Conservation (phyloP, 106 monocot species). For the Dendrobium officinale region DNA sequence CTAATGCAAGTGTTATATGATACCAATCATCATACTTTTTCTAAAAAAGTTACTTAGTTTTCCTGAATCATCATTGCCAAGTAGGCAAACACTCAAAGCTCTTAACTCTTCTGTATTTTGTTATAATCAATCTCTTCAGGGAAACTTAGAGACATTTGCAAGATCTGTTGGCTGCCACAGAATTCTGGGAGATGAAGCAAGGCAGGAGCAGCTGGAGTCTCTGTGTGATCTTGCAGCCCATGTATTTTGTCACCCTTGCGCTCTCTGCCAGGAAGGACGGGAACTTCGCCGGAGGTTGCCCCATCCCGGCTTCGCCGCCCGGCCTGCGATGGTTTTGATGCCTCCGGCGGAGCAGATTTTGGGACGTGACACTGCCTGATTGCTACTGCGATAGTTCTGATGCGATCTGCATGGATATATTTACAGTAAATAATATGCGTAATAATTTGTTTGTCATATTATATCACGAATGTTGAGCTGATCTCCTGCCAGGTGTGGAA, state of each 20-base stretch:
- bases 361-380: constrained; percentile 20
- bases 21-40: too few species aligned
- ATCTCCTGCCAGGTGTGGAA: too few species aligned
- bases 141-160: constrained; percentile 48
- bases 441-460: too few species aligned
- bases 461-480: too few species aligned
- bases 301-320: constrained; percentile 56
- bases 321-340: constrained; percentile 34
- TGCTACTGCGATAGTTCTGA: too few species aligned
- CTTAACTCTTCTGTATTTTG: too few species aligned
- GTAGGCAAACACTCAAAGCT: too few species aligned
- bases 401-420: too few species aligned
- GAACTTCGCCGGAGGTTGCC: constrained; percentile 70
- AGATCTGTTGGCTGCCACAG: constrained; percentile 47
- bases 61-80: too few species aligned
- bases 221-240: constrained; percentile 56
- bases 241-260: constrained; percentile 55
- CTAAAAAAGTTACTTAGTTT: too few species aligned
- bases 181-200: constrained; percentile 31
- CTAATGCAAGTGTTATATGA: too few species aligned
- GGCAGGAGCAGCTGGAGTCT: constrained; percentile 49
- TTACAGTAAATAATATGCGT: too few species aligned
- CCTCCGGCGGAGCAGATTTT: constrained; percentile 61
- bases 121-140: constrained; percentile 20
- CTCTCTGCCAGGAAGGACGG: constrained; percentile 79